Conservation (phyloP, 495 filamentous ascomycete genomes). For the Aspergillus homomorphus region DNA sequence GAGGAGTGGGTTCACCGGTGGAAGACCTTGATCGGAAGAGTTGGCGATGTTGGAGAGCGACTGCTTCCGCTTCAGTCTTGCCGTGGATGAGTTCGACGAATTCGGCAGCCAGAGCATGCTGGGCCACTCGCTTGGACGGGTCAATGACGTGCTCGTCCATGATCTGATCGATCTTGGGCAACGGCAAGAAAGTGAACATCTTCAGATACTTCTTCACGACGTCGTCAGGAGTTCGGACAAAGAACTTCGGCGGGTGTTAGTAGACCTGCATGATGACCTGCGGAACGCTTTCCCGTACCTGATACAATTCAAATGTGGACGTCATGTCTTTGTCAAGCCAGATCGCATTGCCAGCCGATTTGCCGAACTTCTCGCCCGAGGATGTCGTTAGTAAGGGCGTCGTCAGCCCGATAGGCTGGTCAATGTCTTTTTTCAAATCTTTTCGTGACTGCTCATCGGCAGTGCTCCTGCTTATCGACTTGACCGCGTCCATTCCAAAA, state of each 20-base stretch:
- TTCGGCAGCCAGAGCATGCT: constrained; percentile 77
- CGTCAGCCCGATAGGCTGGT: constrained; percentile 76
- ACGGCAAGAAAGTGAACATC: constrained; percentile 85
- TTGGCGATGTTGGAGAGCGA: constrained; percentile 55
- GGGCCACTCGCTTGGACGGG: constrained; percentile 69
- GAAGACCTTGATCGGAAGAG: constrained; percentile 51
- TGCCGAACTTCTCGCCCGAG: constrained; percentile 88
- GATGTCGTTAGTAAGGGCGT: constrained; percentile 84
- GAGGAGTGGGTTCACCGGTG: constrained; percentile 39
- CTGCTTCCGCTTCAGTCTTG: constrained; percentile 49
- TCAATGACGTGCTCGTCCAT: constrained; percentile 65
- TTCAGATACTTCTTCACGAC: constrained; percentile 78
- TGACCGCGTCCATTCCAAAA: constrained; percentile 81
- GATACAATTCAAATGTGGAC: constrained; percentile 79
- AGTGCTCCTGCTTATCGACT: constrained; percentile 59
- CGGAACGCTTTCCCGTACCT: constrained; percentile 39
- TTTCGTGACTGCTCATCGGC: constrained; percentile 26
- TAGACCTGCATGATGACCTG: background rate
- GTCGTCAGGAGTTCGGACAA: constrained; percentile 76
- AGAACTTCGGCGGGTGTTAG: constrained; percentile 56
- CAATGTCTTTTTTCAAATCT: constrained; percentile 30
- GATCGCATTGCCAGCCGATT: constrained; percentile 89
- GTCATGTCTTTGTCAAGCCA: constrained; percentile 88
- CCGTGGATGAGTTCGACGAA: constrained; percentile 80
- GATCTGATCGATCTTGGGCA: constrained; percentile 56